Percentiles rank a stretch among this genome's conserved stretches.
Conservation (phyloP, 345 rosid genomes). For the Eucalyptus grandis region DNA sequence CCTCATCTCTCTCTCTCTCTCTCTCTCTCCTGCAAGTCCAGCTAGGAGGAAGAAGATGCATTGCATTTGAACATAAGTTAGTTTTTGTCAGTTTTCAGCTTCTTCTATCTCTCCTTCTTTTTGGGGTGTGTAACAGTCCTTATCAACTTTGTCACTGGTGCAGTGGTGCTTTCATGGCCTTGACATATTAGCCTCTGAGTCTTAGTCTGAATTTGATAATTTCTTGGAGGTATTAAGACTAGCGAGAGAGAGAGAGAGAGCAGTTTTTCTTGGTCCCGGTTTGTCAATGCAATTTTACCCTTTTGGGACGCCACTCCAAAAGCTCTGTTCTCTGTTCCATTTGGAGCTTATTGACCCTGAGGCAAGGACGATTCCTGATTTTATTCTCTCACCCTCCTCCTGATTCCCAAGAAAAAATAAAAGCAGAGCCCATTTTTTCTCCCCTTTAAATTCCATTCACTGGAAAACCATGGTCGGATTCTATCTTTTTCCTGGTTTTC, state of each 20-base stretch:
- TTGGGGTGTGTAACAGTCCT: background rate
- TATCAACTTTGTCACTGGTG: background rate
- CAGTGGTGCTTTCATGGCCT: background rate
- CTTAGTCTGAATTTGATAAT: background rate
- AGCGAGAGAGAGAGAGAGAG: background rate
- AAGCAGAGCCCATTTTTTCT: background rate
- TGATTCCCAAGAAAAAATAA: conserved; percentile 3
- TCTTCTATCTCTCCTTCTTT: background rate
- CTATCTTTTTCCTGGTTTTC: background rate
- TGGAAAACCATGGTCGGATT: background rate
- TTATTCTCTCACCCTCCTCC: conserved; percentile 17
- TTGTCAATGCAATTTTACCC: background rate
- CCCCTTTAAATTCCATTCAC: background rate
- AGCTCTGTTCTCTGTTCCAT: background rate
- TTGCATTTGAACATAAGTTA: background rate
- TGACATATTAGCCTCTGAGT: background rate
- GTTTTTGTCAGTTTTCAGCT: background rate
- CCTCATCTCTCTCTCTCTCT: background rate
- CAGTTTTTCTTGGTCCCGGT: background rate
- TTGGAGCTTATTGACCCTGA: background rate
- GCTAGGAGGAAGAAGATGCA: background rate
- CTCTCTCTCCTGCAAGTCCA: background rate
- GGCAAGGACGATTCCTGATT: conserved; percentile 35
- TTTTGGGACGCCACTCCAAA: background rate
- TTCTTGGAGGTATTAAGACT: background rate